Percentiles rank a stretch among this genome's conserved stretches.
phyloP scores from a whole-genome alignment of 1,284 basidiomycete species.

The Tylopilus sp. region DNA sequence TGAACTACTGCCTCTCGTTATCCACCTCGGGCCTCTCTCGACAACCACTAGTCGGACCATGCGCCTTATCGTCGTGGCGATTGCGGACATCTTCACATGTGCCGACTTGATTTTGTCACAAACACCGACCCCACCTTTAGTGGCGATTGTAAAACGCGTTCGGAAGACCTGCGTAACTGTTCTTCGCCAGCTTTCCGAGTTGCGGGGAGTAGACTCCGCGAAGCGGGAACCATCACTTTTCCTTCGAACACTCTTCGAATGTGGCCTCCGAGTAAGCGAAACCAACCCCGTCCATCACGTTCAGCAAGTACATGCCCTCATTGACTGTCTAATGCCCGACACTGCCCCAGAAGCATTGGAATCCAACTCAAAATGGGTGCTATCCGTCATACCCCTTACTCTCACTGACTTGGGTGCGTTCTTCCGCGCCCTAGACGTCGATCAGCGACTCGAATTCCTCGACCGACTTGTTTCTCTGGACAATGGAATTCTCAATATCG shows the following conservation, averaged over 20 bases:
- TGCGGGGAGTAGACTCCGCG: slow-evolving; percentile 36
- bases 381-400: slow-evolving; percentile 52
- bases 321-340: slow-evolving; percentile 55
- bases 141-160: slow-evolving; percentile 20
- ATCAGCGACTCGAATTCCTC: slow-evolving; percentile 53
- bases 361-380: slow-evolving; percentile 44
- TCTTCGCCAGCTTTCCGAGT: slow-evolving; percentile 41
- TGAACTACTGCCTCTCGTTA: slow-evolving; percentile 52
- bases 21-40: slow-evolving; percentile 43
- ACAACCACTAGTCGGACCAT: slow-evolving; percentile 49
- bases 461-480: slow-evolving; percentile 56
- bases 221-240: slow-evolving; percentile 44
- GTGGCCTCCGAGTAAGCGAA: slow-evolving; percentile 37
- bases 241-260: slow-evolving; percentile 52
- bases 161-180: slow-evolving; percentile 50
- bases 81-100: slow-evolving; percentile 55
- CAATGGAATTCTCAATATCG: slow-evolving; percentile 50
- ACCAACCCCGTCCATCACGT: slow-evolving; percentile 55
- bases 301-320: slow-evolving; percentile 50
- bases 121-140: slow-evolving; percentile 20
- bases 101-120: slow-evolving; percentile 45
- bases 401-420: slow-evolving; percentile 54
- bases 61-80: slow-evolving; percentile 40
- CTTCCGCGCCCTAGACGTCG: slow-evolving; percentile 52
- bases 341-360: slow-evolving; percentile 25